phyloP scores from a whole-genome alignment of 371 early-diverging fungal genomes.

The Mortierella sp. region DNA sequence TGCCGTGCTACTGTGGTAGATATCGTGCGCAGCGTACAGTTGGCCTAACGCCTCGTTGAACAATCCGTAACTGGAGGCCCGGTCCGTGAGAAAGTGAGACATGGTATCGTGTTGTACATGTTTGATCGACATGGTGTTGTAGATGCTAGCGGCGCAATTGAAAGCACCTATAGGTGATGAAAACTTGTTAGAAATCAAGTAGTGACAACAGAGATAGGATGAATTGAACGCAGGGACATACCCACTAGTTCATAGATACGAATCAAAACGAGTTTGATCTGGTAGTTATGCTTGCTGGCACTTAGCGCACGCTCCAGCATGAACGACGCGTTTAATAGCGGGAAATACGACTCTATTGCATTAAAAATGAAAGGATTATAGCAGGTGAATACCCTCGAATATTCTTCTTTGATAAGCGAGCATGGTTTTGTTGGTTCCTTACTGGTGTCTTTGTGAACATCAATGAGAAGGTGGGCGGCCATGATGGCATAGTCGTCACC shows the following conservation, averaged over 20 bases:
- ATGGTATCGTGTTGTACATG: slow-evolving; percentile 91
- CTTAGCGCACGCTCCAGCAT: slow-evolving; percentile 80
- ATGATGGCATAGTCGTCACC: slow-evolving; percentile 85
- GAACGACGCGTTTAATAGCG: slow-evolving; percentile 65
- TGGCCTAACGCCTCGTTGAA: slow-evolving; percentile 34
- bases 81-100: slow-evolving; percentile 47
- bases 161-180: slow-evolving; percentile 61
- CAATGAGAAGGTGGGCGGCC: slow-evolving; percentile 68
- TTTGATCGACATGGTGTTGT: slow-evolving; percentile 85
- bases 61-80: slow-evolving; percentile 29
- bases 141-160: slow-evolving; percentile 73
- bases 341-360: slow-evolving; percentile 41
- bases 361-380: neutral
- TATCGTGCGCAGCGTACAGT: slow-evolving; percentile 62
- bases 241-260: slow-evolving; percentile 81
- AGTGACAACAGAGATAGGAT: neutral
- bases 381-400: too few relatives aligned
- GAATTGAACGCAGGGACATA: slow-evolving; percentile 31
- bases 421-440: slow-evolving; percentile 1
- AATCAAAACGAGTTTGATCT: slow-evolving; percentile 84
- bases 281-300: slow-evolving; percentile 82
- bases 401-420: neutral
- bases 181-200: too few relatives aligned
- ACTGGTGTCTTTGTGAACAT: slow-evolving; percentile 60
- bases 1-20: slow-evolving; percentile 81